phyloP scores from a whole-genome alignment of 768 basidiomycete species.

The Leccinum uliginosum region DNA sequence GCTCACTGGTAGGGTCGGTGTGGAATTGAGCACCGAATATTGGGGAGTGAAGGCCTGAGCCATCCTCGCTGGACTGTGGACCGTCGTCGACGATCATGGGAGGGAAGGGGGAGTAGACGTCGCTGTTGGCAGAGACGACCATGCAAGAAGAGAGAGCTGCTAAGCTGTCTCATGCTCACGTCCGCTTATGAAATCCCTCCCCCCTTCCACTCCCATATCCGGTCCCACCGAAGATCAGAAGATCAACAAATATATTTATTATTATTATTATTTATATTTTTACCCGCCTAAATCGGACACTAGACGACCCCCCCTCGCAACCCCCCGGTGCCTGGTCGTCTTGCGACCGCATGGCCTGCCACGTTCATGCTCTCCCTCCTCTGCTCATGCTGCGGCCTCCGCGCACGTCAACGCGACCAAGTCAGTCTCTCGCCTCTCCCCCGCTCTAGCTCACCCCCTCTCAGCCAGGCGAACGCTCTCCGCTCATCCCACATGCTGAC shows the following conservation, averaged over 20 bases:
- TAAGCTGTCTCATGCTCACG: slow-evolving; percentile 40
- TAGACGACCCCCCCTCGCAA: slow-evolving; percentile 10
- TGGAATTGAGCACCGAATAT: slow-evolving; percentile 50
- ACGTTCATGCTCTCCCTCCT: slow-evolving; percentile 28
- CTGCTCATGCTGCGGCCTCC: slow-evolving; percentile 27
- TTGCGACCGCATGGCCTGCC: slow-evolving; percentile 11
- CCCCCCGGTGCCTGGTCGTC: slow-evolving; percentile 30
- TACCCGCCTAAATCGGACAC: slow-evolving; percentile 28
- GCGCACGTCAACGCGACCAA: slow-evolving; percentile 14
- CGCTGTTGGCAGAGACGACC: slow-evolving; percentile 53
- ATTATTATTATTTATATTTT: slow-evolving; percentile 3
- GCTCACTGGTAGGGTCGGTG: slow-evolving; percentile 41
- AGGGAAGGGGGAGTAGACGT: slow-evolving; percentile 56
- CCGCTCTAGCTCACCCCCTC: neutral
- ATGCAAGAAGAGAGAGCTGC: slow-evolving; percentile 35
- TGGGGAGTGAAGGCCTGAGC: slow-evolving; percentile 72
- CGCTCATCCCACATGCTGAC: slow-evolving; percentile 26
- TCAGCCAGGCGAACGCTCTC: slow-evolving; percentile 22
- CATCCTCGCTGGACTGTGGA: slow-evolving; percentile 69
- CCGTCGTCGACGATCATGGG: slow-evolving; percentile 58
- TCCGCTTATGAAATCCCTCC: slow-evolving; percentile 33
- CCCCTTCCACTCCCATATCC: slow-evolving; percentile 23
- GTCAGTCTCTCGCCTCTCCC: slow-evolving; percentile 8
- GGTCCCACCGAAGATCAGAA: slow-evolving; percentile 30
- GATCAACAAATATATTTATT: slow-evolving; percentile 16